phyloP scores from a whole-genome alignment of 441 rosid genomes.

The Melastoma candidum region DNA sequence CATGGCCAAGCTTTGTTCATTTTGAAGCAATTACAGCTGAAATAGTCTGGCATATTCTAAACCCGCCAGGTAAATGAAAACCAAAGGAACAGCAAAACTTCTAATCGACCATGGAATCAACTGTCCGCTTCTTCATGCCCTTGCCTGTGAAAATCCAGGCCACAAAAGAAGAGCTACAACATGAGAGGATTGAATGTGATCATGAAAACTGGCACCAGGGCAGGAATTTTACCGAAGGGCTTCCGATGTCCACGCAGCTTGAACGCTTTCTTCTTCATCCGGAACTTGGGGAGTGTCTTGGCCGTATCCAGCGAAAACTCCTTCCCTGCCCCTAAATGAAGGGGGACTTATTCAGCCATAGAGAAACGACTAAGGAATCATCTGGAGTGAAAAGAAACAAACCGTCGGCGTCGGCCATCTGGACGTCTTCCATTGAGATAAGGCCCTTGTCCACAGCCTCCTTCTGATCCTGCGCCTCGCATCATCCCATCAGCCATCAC shows the following conservation, averaged over 20 bases:
- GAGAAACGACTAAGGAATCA: too few species aligned
- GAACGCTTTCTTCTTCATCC: conserved; percentile 40
- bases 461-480: conserved; percentile 48
- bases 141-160: neutral
- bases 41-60: too few species aligned
- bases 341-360: too few species aligned
- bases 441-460: conserved; percentile 59
- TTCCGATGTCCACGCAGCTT: conserved; percentile 27
- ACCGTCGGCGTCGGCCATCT: conserved; percentile 42
- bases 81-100: neutral
- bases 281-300: conserved; percentile 27
- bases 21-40: too few species aligned
- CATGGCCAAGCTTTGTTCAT: too few species aligned
- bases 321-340: conserved; percentile 1
- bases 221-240: conserved; percentile 23
- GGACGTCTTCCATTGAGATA: conserved; percentile 67
- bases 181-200: conserved; percentile 18
- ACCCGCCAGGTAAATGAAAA: too few species aligned
- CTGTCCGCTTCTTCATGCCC: conserved; percentile 23
- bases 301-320: conserved; percentile 26
- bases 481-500: too few species aligned
- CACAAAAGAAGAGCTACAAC: neutral
- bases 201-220: neutral
- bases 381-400: neutral
- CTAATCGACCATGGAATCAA: conserved; percentile 40